Evolutionary conservation across 257 asterid genomes (phyloP).

Genomic region (Oldenlandia corymbosa): DNA sequence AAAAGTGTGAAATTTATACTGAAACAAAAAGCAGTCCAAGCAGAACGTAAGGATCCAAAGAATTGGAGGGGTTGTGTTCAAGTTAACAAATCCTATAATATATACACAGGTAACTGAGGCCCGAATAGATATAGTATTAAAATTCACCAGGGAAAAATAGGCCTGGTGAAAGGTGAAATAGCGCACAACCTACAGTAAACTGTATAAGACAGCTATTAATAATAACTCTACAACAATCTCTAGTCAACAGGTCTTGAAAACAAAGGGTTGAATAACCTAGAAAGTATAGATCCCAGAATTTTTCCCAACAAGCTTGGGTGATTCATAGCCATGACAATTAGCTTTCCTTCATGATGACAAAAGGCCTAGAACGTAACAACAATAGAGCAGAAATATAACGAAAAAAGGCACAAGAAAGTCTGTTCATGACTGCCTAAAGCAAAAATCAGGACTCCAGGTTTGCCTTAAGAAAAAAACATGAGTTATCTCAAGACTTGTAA

Average conservation of each 20-base stretch:
- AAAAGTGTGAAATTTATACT: too few species aligned
- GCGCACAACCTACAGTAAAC: neutral
- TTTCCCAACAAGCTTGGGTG: neutral
- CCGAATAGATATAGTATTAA: too few species aligned
- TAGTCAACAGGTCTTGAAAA: too few species aligned
- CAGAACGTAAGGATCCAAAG: too few species aligned
- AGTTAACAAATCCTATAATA: too few species aligned
- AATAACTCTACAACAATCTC: too few species aligned
- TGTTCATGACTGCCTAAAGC: neutral
- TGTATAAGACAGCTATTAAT: neutral
- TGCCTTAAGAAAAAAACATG: neutral
- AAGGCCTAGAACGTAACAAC: neutral
- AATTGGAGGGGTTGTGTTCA: too few species aligned
- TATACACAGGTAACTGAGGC: too few species aligned
- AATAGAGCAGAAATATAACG: neutral
- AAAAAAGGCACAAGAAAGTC: neutral
- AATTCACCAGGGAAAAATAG: neutral
- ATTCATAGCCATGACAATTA: neutral
- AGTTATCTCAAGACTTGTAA: neutral
- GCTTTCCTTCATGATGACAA: neutral
- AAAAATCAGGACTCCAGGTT: neutral
- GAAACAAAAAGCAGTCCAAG: too few species aligned
- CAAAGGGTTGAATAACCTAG: too few species aligned
- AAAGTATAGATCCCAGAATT: neutral
- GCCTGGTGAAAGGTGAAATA: neutral